Evolutionary conservation across 1,139 yeast species (phyloP), one percentile per base, ranked within the genome.

Genomic region (Debaryomycetaceae sp.): DNA sequence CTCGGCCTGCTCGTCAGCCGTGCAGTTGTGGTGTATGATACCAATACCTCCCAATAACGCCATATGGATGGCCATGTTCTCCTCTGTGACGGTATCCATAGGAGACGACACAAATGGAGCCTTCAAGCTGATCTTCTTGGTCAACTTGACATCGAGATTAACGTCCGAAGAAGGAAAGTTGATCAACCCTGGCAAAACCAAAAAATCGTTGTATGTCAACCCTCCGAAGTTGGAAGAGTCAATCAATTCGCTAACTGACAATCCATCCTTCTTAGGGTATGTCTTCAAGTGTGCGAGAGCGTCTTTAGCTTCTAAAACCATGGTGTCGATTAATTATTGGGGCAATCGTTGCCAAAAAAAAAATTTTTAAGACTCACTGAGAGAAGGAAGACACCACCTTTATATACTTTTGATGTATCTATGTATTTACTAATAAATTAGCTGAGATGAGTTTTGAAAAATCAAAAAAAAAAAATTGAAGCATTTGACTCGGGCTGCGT

Each of bases 11-110:
- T 90, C 98, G 43, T 93, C 98, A 50, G 96, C 79, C 49, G 96
- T 68, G 75, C 97, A 91, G 79, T 93, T 93, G 78, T 93, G 98
- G 71, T 93, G 99, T 59, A 93, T 84, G 62, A 95, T 88, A 81
- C 99, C 99, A 68, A 93, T 90, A 71, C 99, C 99, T 66, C 99
- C 99, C 59, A 91, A 81, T 57, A 93, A 81, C 57, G 99, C 98
- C 97, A 93, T 91, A 73, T 90, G 84, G 59, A 95, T 93, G 55
- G 99, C 99, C 99, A 93, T 93, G 50, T 84, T 87, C 52, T 90
- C 76, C 76, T 93, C 99, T 48, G 99, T 95, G 52, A 93, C 99
- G 44, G 99, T 93, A 72, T 93, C 99, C 99, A 93, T 93, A 58
- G 99, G 99, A 60, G 97, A 89, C 34, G 98, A 91, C 52, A 93